Percentiles rank a stretch among this genome's conserved stretches.
Evolutionary conservation across 1,284 basidiomycete genomes (phyloP).

Genomic region (Inonotus obliquus): DNA sequence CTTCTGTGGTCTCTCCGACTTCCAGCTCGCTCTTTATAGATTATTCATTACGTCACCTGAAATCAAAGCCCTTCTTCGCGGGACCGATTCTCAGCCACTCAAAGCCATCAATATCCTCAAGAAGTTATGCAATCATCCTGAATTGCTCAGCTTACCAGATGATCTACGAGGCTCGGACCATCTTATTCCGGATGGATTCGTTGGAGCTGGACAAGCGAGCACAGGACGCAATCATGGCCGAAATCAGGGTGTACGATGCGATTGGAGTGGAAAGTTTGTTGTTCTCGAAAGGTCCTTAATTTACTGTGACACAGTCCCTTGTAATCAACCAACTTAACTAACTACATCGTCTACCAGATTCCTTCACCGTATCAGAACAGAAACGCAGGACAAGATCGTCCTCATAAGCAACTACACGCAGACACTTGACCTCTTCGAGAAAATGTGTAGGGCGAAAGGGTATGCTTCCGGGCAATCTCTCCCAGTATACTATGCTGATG

Average conservation of each 20-base stretch:
- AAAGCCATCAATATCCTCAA: slow-evolving; percentile 97
- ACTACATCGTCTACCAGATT: slow-evolving; percentile 52
- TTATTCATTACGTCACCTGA: slow-evolving; percentile 94
- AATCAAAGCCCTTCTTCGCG: slow-evolving; percentile 88
- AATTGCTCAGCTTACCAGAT: slow-evolving; percentile 82
- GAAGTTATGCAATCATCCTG: slow-evolving; percentile 98
- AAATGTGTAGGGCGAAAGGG: slow-evolving; percentile 81
- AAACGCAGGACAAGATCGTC: slow-evolving; percentile 96
- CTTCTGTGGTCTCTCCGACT: slow-evolving; percentile 86
- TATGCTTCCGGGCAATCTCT: slow-evolving; percentile 30
- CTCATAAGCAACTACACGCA: slow-evolving; percentile 98
- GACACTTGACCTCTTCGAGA: slow-evolving; percentile 93
- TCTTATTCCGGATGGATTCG: slow-evolving; percentile 82
- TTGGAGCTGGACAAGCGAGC: slow-evolving; percentile 28
- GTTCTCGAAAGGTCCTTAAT: slow-evolving; percentile 83
- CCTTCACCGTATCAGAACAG: slow-evolving; percentile 73
- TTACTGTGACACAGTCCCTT: background rate
- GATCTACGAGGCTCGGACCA: slow-evolving; percentile 86
- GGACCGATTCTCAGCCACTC: slow-evolving; percentile 90
- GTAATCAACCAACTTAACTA: background rate
- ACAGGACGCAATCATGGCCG: slow-evolving; percentile 32
- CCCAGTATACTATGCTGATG: background rate
- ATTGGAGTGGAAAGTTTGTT: slow-evolving; percentile 90
- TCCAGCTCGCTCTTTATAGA: slow-evolving; percentile 88
- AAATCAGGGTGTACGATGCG: slow-evolving; percentile 61